phyloP scores from a whole-genome alignment of 225 moss, liverwort and hornwort species.

The Pseudisothecium myosuroides region DNA sequence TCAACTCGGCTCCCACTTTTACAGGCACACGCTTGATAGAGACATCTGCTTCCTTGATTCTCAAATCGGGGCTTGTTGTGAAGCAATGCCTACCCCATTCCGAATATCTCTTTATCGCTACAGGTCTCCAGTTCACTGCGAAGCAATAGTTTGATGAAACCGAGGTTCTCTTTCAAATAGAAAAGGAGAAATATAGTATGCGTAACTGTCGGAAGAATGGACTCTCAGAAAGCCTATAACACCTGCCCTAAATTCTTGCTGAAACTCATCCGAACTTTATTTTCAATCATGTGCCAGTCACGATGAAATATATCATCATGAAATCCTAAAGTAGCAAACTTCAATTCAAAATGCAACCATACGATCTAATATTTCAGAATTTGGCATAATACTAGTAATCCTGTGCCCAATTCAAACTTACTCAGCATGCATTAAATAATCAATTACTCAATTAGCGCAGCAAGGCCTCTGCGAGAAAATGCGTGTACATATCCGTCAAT shows the following conservation, averaged over 20 bases:
- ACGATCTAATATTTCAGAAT: neutral
- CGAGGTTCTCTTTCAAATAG: neutral
- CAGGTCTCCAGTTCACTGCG: slow-evolving; percentile 1
- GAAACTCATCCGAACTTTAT: neutral
- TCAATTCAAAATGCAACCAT: neutral
- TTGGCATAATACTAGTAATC: neutral
- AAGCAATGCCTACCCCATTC: slow-evolving; percentile 16
- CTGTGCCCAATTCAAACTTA: neutral
- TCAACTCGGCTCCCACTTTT: slow-evolving; percentile 45
- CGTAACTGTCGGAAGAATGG: neutral
- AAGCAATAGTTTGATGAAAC: neutral
- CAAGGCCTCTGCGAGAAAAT: neutral
- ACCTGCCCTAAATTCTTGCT: neutral
- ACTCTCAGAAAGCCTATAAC: neutral
- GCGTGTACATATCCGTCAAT: neutral
- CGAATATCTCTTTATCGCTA: neutral
- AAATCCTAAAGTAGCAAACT: neutral
- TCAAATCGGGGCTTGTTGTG: slow-evolving; percentile 7
- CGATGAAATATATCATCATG: neutral
- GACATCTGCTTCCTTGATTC: slow-evolving; percentile 3
- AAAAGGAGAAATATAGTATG: neutral
- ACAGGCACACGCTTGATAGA: slow-evolving; percentile 31
- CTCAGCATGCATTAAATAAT: neutral
- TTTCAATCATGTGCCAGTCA: neutral
- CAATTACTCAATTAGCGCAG: neutral